Evolutionary conservation across 2,329 filamentous ascomycete species (phyloP), one percentile per base, ranked within the genome.

Genomic region (Alternaria triticimaculans): DNA sequence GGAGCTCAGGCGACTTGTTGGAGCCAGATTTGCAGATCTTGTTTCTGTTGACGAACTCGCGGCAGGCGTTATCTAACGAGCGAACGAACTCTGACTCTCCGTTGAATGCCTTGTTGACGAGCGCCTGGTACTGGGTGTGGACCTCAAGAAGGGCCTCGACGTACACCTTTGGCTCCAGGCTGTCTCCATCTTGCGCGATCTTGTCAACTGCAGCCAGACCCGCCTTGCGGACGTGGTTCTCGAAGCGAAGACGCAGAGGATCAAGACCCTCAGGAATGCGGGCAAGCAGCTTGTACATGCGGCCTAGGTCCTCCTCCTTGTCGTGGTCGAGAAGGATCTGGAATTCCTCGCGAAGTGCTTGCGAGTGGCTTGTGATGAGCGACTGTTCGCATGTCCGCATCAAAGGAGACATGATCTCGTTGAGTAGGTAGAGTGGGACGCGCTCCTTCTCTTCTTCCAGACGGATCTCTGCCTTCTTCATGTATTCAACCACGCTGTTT

Each of bases 21-120:
- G 94, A 96, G 46, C 93, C 94, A 4, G 92, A 90, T 77, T 95
- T 96, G 88, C 96, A 99, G 55, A 98, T 91, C 73, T 95, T 92
- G 80, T 99, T 99, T 65, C 96, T 89, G 82, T 99, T 99, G 80
- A 99, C 96, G 76, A 98, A 99, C 78, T 99, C 96, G 68, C 94
- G 89, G 83, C 96, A 99, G 18, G 96, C 96, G 78, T 98, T 99
- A 76, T 99, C 96, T 26, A 99, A 85, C 4, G 95, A 97, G 58
- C 96, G 88, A 4, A 97, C 97, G 75, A 99, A 99, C 77, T 99
- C 96, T 0, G 96, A 94, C 80, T 99, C 96, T 66, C 96, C 94
- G 65, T 90, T 92, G 82, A 99, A 99, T 1, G 96, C 95, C 51
- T 91, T 88, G 82, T 96, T 94, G 28, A 99, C 96, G 56, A 99